Conservation (phyloP, 2,329 filamentous ascomycete genomes). For the Trichoderma sp. region DNA sequence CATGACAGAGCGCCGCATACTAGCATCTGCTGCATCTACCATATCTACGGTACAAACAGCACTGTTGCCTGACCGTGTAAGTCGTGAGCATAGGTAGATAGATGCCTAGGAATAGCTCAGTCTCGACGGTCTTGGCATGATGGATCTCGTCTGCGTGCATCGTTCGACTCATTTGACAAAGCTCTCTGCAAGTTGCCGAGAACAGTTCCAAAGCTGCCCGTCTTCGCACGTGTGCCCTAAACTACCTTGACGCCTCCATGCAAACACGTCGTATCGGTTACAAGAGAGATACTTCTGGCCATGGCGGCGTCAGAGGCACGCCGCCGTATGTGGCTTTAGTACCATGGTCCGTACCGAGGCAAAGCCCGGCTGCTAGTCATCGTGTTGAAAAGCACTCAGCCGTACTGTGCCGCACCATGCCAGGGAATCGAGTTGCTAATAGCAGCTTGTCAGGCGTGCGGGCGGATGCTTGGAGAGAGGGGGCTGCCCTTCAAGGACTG, state of each 20-base stretch:
- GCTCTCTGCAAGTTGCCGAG: conserved; percentile 3
- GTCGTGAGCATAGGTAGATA: neutral
- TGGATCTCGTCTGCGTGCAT: neutral
- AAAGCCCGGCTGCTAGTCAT: neutral
- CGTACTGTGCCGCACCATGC: conserved; percentile 11
- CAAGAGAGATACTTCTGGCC: neutral
- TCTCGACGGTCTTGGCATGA: neutral
- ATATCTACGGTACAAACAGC: neutral
- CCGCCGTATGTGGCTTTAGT: neutral
- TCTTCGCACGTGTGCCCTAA: conserved; percentile 1
- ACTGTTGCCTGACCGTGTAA: neutral
- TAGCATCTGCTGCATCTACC: neutral
- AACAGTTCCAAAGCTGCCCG: neutral
- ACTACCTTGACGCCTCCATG: neutral
- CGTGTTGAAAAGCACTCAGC: neutral
- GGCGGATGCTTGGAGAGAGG: neutral
- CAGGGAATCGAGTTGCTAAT: neutral
- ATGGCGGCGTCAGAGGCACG: neutral
- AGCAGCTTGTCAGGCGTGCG: neutral
- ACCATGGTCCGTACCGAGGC: neutral
- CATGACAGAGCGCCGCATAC: neutral
- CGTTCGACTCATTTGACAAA: neutral
- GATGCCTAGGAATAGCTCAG: neutral
- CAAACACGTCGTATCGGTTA: neutral
- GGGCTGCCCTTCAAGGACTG: neutral